Base-by-base conservation (phyloP, 2,329 filamentous ascomycete genomes). In the Colletotrichum navitas region DNA sequence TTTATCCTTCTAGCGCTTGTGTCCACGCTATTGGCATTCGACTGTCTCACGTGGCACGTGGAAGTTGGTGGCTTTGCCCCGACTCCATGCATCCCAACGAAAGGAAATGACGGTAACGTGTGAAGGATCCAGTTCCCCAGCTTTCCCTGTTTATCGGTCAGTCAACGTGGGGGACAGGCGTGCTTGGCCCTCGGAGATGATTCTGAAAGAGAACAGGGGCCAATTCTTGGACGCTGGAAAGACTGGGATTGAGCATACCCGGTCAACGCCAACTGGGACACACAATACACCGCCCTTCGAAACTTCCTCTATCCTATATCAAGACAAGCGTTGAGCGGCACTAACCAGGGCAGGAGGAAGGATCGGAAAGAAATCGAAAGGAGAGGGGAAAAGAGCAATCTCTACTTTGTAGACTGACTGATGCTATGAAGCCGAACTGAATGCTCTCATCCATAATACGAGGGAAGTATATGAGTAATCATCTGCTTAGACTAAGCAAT, bases 211-310 rank as follows among this genome's bases (percentile, higher is more conserved):
- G n/a, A n/a, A 59, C 52, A 64, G 39, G 54, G 66, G 66, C 52
- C 21, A n/a, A 47, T 21, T 36, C 34, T 21, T 32, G 51, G 36
- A 47, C 14, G 16, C 14, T 26, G 18, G 32, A 45, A 16, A 18
- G 39, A 49, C 24, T 55, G 69, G 66, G 69, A 60, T 69, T 69
- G 60, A 60, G 54, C 60, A 72, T 64, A 72, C 51, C 66, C 65
- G 69, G 69, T 59, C 34, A 11, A 47, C n/a, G 43, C 65, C 29
- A 58, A 47, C 3, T 32, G 24, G 45, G 49, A 26, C 32, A 43
- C 24, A 24, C 54, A 21, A 21, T 43, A 26, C 49, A 21, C 36
- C 39, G 51, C 39, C 36, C 51, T 47, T n/a, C n/a, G 24, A 39
- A 12, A 34, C 18, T 10, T 43, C 21, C 14, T 36, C n/a, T 26